Conservation (phyloP, 495 filamentous ascomycete genomes). For the Darksidea phi region DNA sequence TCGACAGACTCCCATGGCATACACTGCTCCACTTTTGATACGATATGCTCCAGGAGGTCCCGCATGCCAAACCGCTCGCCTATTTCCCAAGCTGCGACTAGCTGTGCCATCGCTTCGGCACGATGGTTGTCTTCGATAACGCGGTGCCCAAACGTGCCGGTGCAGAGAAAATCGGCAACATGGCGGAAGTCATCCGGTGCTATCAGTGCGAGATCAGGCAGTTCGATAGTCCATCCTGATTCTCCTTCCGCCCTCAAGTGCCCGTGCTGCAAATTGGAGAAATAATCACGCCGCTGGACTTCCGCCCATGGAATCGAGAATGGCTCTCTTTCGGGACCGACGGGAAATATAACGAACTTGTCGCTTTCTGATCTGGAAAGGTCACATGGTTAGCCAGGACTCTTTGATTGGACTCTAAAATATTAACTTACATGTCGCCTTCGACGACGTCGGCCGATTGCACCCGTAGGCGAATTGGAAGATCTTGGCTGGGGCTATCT, state of each 20-base stretch:
- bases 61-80: slow-evolving; percentile 13
- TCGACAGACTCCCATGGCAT: slow-evolving; percentile 9
- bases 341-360: slow-evolving; percentile 4
- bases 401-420: background rate
- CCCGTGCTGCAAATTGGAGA: background rate
- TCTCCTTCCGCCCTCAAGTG: background rate
- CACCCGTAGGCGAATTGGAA: too few species aligned
- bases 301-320: background rate
- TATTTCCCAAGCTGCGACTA: slow-evolving; percentile 13
- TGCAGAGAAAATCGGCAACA: slow-evolving; percentile 8
- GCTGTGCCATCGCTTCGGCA: slow-evolving; percentile 2
- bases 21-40: slow-evolving; percentile 6
- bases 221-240: background rate
- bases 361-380: background rate
- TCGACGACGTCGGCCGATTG: background rate
- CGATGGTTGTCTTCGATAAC: slow-evolving; percentile 5
- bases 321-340: slow-evolving; percentile 4
- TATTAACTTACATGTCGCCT: background rate
- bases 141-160: slow-evolving; percentile 6
- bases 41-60: slow-evolving; percentile 24
- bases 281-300: slow-evolving; percentile 1
- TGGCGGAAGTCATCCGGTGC: slow-evolving; percentile 5
- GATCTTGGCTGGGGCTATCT: too few species aligned
- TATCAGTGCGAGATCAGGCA: background rate
- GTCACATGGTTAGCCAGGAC: background rate